These are phyloP conservation scores for Carex myosuroides DNA, from an alignment of 176 grass and related monocot species.

Conservation along the genomic window DNA sequence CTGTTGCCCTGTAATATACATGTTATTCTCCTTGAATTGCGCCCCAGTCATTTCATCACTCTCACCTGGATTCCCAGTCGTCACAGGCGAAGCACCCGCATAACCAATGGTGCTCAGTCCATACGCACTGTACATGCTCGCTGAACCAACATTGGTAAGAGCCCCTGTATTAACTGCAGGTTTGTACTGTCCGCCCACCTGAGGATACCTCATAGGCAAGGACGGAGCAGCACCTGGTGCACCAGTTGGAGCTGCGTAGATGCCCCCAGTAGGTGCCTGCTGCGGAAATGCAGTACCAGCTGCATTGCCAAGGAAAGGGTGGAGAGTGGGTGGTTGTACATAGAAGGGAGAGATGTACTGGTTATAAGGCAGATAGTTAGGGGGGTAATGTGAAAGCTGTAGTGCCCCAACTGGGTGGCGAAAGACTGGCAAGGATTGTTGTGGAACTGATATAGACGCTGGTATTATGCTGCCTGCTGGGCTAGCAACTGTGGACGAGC, in stretches of 20 bases:
- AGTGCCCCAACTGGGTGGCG: slow-evolving; percentile 55
- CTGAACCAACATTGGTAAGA: slow-evolving; percentile 47
- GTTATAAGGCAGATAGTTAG: slow-evolving; percentile 64
- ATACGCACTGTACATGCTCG: slow-evolving; percentile 57
- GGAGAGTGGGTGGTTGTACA: slow-evolving; percentile 47
- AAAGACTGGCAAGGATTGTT: slow-evolving; percentile 59
- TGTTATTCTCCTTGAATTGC: slow-evolving; percentile 82
- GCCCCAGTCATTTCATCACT: slow-evolving; percentile 48
- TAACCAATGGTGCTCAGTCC: slow-evolving; percentile 54
- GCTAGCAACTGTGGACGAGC: slow-evolving; percentile 39
- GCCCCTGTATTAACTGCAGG: slow-evolving; percentile 56
- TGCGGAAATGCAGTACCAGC: slow-evolving; percentile 49
- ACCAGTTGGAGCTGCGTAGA: slow-evolving; percentile 47
- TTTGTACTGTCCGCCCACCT: slow-evolving; percentile 47
- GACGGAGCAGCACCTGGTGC: slow-evolving; percentile 36
- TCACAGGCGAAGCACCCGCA: slow-evolving; percentile 28
- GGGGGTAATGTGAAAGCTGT: slow-evolving; percentile 58
- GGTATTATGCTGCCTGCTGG: slow-evolving; percentile 44
- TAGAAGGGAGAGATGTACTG: slow-evolving; percentile 71
- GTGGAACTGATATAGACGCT: slow-evolving; percentile 64
- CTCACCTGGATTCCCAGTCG: slow-evolving; percentile 45
- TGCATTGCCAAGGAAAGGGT: slow-evolving; percentile 59
- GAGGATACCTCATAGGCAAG: slow-evolving; percentile 46
- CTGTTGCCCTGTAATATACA: slow-evolving; percentile 65
- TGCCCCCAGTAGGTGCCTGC: slow-evolving; percentile 48